These are phyloP conservation scores for Eimeria necatrix DNA, from an alignment of 169 alveolate genomes.

Conservation along the genomic window DNA sequence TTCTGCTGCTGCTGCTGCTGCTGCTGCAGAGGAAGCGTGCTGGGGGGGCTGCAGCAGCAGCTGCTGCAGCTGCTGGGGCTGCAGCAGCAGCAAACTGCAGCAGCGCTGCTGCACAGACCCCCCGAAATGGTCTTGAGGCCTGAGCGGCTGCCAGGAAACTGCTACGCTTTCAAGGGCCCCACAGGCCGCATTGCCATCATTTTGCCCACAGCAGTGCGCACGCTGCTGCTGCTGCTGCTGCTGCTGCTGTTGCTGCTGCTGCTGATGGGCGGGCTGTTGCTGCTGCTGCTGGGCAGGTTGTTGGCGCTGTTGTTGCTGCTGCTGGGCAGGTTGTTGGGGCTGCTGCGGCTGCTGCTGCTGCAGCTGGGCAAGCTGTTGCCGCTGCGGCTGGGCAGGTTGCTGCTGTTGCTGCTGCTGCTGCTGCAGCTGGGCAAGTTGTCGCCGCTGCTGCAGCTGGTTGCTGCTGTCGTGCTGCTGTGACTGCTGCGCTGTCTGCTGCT, in stretches of 20 bases:
- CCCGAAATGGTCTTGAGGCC: conserved; percentile 78
- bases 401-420: not conserved
- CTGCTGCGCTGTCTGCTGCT: not conserved
- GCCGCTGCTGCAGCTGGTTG: not conserved
- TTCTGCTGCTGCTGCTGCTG: conserved; percentile 45
- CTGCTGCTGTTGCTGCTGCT: conserved; percentile 25
- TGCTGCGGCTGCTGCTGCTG: conserved; percentile 50
- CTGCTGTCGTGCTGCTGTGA: conserved; percentile 15
- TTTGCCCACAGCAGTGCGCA: conserved; percentile 74
- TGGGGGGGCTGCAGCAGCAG: conserved; percentile 12
- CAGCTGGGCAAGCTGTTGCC: not conserved
- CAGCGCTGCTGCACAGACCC: conserved; percentile 41
- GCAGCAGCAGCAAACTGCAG: conserved; percentile 44
- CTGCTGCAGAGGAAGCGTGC: conserved; percentile 32
- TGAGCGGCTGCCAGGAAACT: conserved; percentile 72
- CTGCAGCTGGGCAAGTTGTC: not conserved
- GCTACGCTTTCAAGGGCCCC: conserved; percentile 77
- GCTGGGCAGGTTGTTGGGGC: not conserved
- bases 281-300: conserved; percentile 17
- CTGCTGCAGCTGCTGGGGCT: not conserved
- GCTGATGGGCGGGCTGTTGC: not conserved
- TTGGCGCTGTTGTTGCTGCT: not conserved
- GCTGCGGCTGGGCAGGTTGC: too few relatives aligned
- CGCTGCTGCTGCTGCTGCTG: not conserved
- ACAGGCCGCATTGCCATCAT: conserved; percentile 48